Evolutionary conservation across 2,329 filamentous ascomycete genomes (phyloP), one percentile per base, ranked within the genome.

Genomic region (Epicoccum sorghinum): DNA sequence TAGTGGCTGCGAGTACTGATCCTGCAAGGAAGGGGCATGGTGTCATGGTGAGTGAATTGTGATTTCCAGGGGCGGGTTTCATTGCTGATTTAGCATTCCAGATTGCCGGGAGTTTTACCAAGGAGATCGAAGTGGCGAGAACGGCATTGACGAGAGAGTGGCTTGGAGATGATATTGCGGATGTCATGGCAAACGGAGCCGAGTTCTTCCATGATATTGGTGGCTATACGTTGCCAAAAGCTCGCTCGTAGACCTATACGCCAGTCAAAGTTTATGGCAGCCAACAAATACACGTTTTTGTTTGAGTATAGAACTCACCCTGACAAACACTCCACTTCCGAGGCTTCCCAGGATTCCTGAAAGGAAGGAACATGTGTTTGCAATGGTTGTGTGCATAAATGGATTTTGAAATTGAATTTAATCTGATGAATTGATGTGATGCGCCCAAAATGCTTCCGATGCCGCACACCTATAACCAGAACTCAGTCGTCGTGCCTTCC

Each of bases 1-100:
- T 81, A 45, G 65, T 77, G 8, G 62, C 73, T 47, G 72, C 75
- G 14, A 72, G 75, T 3, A 62, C 71, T 2, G 71, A 79, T 62
- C 48, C 56, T 5, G 43, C 23, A 2, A 57, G 62, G 18, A 61
- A 53, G 4, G 76, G 77, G 4, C 62, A 68, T 36, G 65, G 65
- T 35, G 41, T 70, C 13, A 57, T 72, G 63, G 69, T 71, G 40
- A 51, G 68, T 55, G 43, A 25, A 4, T 7, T 9, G 22, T 3
- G 4, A 23, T 12, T 13, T n/a, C 4, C 35, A n/a, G 8, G 24
- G 12, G n/a, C n/a, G 18, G 14, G 13, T 7, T 2, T 5, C 10
- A 43, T 10, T 24, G 30, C 47, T 56, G 18, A 57, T 18, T 10
- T 1, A 0, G 3, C n/a, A 25, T 13, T 18, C 23, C 18, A 72